Conservation (phyloP, 768 basidiomycete species). For the Lactarius tabidus region DNA sequence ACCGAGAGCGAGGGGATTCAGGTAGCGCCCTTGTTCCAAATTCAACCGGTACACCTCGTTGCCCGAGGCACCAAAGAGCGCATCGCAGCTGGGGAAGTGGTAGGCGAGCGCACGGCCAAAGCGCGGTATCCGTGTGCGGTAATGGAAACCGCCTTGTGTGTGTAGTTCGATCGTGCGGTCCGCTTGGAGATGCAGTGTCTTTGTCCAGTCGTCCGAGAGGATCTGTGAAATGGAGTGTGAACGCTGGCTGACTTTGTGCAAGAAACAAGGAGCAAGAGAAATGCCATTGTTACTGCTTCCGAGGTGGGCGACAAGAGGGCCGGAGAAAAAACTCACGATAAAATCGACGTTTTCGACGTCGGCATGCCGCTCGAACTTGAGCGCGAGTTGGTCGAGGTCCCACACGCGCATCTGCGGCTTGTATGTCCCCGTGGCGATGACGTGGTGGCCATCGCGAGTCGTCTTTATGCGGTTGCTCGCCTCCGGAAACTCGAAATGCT, state of each 20-base stretch:
- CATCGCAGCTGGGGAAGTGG: slow-evolving; percentile 91
- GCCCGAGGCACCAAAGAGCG: slow-evolving; percentile 79
- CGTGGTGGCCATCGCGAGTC: slow-evolving; percentile 89
- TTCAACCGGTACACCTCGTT: slow-evolving; percentile 90
- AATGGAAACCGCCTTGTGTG: slow-evolving; percentile 89
- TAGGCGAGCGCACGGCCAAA: slow-evolving; percentile 92
- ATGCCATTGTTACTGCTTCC: not conserved
- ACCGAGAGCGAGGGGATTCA: slow-evolving; percentile 69
- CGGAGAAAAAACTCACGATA: slow-evolving; percentile 65
- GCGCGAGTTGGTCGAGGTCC: slow-evolving; percentile 87
- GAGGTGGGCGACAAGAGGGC: slow-evolving; percentile 1
- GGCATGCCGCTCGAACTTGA: slow-evolving; percentile 94
- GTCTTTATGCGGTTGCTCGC: slow-evolving; percentile 89
- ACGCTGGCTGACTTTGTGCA: not conserved
- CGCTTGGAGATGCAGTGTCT: slow-evolving; percentile 92
- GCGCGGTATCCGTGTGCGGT: slow-evolving; percentile 89
- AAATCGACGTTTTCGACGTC: slow-evolving; percentile 99
- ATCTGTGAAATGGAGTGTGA: slow-evolving; percentile 46
- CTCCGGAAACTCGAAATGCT: slow-evolving; percentile 97
- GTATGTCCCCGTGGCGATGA: slow-evolving; percentile 92
- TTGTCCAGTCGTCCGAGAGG: slow-evolving; percentile 98
- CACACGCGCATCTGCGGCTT: slow-evolving; percentile 97
- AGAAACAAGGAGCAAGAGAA: not conserved
- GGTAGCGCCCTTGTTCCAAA: slow-evolving; percentile 90
- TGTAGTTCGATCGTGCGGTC: slow-evolving; percentile 95